These are phyloP conservation scores for Synchytrium microbalum DNA, from an alignment of 371 early-diverging fungal species.

Conservation along the genomic window DNA sequence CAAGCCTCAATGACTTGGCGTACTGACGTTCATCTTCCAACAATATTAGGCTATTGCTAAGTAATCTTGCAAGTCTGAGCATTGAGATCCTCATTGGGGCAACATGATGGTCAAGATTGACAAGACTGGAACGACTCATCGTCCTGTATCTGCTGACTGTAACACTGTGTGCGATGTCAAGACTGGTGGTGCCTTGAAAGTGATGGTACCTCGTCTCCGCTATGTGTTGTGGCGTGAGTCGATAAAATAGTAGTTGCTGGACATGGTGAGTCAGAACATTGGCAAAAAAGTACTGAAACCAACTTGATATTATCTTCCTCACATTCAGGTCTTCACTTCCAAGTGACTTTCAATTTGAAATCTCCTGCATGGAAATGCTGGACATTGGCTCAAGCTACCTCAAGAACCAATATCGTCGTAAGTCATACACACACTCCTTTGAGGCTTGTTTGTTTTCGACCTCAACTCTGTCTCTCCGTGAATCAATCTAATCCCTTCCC, in stretches of 20 bases:
- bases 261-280: conserved; percentile 31
- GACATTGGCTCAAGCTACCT: conserved; percentile 44
- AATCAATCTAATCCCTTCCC: too few relatives aligned
- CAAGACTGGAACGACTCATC: background rate
- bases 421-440: too few relatives aligned
- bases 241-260: conserved; percentile 61
- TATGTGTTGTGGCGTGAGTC: conserved; percentile 22
- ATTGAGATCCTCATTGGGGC: conserved; percentile 88
- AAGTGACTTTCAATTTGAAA: conserved; percentile 72
- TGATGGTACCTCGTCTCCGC: background rate
- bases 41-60: conserved; percentile 47
- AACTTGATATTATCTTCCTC: too few relatives aligned
- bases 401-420: conserved; percentile 49
- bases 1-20: too few relatives aligned
- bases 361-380: conserved; percentile 49
- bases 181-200: conserved; percentile 29
- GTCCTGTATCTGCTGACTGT: conserved; percentile 2
- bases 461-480: too few relatives aligned
- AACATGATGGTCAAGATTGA: conserved; percentile 58
- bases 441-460: too few relatives aligned
- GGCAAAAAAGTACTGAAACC: too few relatives aligned
- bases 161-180: conserved; percentile 16
- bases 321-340: too few relatives aligned
- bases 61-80: conserved; percentile 65
- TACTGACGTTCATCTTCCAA: conserved; percentile 49